phyloP scores from a whole-genome alignment of 768 basidiomycete species.

The Clitopilus hobsonii region DNA sequence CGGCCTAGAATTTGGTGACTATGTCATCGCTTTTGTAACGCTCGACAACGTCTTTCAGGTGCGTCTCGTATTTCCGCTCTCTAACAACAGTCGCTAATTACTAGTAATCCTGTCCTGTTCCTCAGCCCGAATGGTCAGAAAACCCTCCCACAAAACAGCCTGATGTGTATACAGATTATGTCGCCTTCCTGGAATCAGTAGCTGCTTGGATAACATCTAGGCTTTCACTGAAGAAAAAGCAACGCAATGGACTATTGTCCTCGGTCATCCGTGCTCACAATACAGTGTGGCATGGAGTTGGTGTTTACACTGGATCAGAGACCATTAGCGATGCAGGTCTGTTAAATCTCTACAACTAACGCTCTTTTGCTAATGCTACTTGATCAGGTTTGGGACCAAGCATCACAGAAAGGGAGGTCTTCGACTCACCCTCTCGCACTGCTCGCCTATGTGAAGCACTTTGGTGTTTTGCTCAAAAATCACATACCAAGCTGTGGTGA shows the following conservation, averaged over 20 bases:
- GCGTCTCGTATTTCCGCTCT: background rate
- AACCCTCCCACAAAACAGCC: background rate
- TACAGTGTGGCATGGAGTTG: conserved; percentile 12
- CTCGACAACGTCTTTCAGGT: conserved; percentile 15
- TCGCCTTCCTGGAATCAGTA: conserved; percentile 7
- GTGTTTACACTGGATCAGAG: conserved; percentile 17
- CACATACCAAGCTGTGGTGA: conserved; percentile 9
- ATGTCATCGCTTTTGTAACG: conserved; percentile 13
- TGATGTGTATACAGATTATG: conserved; percentile 5
- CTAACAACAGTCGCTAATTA: no score
- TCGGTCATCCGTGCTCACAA: conserved; percentile 6
- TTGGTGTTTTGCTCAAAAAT: conserved; percentile 8
- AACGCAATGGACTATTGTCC: conserved; percentile 2
- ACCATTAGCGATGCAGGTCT: conserved; percentile 16
- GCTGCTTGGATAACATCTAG: conserved; percentile 10
- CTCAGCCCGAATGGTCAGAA: no score
- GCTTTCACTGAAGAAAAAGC: background rate
- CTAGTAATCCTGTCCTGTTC: no score
- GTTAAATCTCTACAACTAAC: no score
- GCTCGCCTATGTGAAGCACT: conserved; percentile 15
- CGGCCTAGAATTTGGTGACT: conserved; percentile 13
- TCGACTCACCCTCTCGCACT: conserved; percentile 14
- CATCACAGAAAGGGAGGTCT: conserved; percentile 14
- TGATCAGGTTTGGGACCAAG: conserved; percentile 13
- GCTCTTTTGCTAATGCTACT: no score